These are phyloP conservation scores for Paracoccidioides lutzii DNA, from an alignment of 2,329 filamentous ascomycete genomes.

Conservation along the genomic window DNA sequence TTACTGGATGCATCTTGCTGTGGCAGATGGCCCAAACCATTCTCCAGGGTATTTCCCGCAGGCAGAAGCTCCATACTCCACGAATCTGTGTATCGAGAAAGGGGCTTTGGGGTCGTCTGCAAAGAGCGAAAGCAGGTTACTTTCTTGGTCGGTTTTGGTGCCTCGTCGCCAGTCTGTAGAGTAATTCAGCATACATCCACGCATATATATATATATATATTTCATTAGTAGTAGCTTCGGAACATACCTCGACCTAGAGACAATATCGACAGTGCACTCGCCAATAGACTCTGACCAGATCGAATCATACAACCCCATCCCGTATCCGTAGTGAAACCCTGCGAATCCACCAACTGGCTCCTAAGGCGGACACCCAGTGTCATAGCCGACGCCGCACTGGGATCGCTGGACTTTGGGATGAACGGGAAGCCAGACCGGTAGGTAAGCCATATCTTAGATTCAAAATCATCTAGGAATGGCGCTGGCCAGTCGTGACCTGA, in stretches of 20 bases:
- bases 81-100: constrained; percentile 92
- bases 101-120: constrained; percentile 75
- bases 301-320: constrained; percentile 99
- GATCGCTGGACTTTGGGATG: constrained; percentile 67
- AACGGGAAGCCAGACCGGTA: constrained; percentile 77
- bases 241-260: constrained; percentile 61
- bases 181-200: constrained; percentile 12
- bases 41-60: constrained; percentile 94
- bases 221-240: background rate
- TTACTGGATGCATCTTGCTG: constrained; percentile 85
- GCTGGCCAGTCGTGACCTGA: constrained; percentile 56
- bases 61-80: constrained; percentile 68
- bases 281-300: constrained; percentile 83
- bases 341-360: constrained; percentile 62
- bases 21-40: constrained; percentile 98
- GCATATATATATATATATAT: background rate
- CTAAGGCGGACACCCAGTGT: constrained; percentile 76
- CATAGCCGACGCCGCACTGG: constrained; percentile 56
- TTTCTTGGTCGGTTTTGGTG: constrained; percentile 47
- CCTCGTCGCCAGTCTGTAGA: constrained; percentile 58
- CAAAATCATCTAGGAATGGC: constrained; percentile 80
- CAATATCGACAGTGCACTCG: constrained; percentile 65
- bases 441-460: constrained; percentile 90
- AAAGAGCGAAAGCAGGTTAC: constrained; percentile 63
- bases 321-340: constrained; percentile 80